phyloP scores from a whole-genome alignment of 2,329 filamentous ascomycete species.

The Polytolypa hystricis region DNA sequence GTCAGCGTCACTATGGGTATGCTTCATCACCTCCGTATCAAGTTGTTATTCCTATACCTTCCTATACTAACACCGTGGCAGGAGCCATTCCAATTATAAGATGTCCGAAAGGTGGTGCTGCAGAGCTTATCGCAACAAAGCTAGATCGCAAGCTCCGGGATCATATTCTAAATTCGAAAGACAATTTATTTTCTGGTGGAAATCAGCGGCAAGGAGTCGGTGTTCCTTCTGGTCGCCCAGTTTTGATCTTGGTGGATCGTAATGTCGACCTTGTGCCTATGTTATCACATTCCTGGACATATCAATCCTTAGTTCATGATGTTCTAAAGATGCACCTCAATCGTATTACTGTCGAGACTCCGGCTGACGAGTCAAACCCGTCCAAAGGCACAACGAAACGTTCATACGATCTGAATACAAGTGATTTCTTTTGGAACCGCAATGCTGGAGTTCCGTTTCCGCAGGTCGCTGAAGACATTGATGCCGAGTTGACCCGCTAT shows the following conservation, averaged over 20 bases:
- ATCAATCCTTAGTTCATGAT: conserved; percentile 75
- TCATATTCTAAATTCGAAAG: conserved; percentile 94
- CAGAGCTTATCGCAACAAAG: conserved; percentile 87
- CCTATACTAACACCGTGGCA: conserved; percentile 28
- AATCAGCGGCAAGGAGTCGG: conserved; percentile 49
- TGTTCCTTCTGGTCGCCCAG: conserved; percentile 66
- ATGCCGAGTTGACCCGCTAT: conserved; percentile 84
- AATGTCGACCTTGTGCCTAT: conserved; percentile 95
- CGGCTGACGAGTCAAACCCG: conserved; percentile 65
- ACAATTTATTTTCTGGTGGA: conserved; percentile 73
- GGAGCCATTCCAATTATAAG: conserved; percentile 89
- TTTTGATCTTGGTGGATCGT: conserved; percentile 85
- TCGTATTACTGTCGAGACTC: conserved; percentile 81
- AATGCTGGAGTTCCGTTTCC: conserved; percentile 88
- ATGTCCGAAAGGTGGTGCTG: conserved; percentile 83
- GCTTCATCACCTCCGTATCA: conserved; percentile 12
- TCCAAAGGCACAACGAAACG: conserved; percentile 70
- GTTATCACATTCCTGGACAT: conserved; percentile 93
- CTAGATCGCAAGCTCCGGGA: conserved; percentile 92
- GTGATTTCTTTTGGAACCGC: conserved; percentile 93
- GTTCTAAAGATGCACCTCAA: conserved; percentile 75
- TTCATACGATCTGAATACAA: conserved; percentile 77
- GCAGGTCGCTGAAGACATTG: conserved; percentile 92
- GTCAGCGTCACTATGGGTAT: conserved; percentile 95
- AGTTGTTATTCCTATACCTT: not conserved